These are phyloP conservation scores for Gloeopeniophorella convolvens DNA, from an alignment of 768 basidiomycete species.

Conservation along the genomic window DNA sequence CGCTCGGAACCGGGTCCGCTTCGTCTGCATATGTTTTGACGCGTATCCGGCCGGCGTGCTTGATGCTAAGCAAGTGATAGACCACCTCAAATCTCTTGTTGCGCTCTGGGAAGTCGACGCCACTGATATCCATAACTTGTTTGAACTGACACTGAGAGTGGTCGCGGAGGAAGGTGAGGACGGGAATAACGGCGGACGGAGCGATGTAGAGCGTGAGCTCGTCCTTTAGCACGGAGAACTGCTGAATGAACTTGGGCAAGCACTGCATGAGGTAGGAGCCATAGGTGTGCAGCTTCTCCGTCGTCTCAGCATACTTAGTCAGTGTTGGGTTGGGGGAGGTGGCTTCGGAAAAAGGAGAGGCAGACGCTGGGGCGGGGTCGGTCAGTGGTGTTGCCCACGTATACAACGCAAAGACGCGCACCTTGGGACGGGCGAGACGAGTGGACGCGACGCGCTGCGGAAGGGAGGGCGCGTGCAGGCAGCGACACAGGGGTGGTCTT, in stretches of 20 bases:
- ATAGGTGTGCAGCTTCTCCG: slow-evolving; percentile 80
- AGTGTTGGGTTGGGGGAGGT: slow-evolving; percentile 84
- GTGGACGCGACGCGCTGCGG: slow-evolving; percentile 16
- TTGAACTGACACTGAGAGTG: slow-evolving; percentile 96
- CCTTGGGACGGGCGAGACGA: slow-evolving; percentile 39
- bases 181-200: slow-evolving; percentile 75
- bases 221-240: slow-evolving; percentile 95
- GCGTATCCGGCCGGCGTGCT: slow-evolving; percentile 75
- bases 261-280: slow-evolving; percentile 91
- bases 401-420: slow-evolving; percentile 22
- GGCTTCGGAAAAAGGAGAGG: slow-evolving; percentile 81
- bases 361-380: slow-evolving; percentile 39
- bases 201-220: slow-evolving; percentile 87
- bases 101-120: slow-evolving; percentile 91
- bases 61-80: slow-evolving; percentile 85
- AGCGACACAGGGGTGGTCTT: slow-evolving; percentile 34
- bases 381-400: background rate
- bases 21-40: slow-evolving; percentile 98
- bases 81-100: slow-evolving; percentile 95
- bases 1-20: slow-evolving; percentile 84
- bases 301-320: slow-evolving; percentile 61
- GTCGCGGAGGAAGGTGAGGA: slow-evolving; percentile 89
- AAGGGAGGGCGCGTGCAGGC: slow-evolving; percentile 41
- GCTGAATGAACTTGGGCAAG: slow-evolving; percentile 95
- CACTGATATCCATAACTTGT: slow-evolving; percentile 86